Evolutionary conservation across 371 early-diverging fungal genomes (phyloP).

Genomic region (Mucor ambiguus): DNA sequence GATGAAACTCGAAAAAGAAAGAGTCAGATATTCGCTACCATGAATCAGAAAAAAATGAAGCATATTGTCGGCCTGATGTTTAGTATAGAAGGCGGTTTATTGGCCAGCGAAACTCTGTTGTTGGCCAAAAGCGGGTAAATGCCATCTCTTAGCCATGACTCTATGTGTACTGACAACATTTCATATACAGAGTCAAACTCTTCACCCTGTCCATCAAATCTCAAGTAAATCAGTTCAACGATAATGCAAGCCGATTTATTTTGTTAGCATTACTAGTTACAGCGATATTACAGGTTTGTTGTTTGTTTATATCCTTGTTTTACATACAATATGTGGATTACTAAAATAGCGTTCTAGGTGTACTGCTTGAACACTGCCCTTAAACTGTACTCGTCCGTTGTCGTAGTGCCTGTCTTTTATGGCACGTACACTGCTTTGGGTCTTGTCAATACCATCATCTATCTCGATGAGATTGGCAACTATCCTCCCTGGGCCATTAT

Average conservation of each 20-base stretch:
- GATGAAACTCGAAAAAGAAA: constrained; percentile 40
- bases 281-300: constrained; percentile 62
- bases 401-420: constrained; percentile 74
- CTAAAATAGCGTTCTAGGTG: constrained; percentile 38
- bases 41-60: constrained; percentile 50
- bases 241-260: constrained; percentile 61
- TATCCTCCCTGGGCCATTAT: constrained; percentile 65
- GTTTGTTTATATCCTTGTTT: neutral
- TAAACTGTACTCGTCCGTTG: constrained; percentile 65
- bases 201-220: constrained; percentile 59
- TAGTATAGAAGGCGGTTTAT: constrained; percentile 63
- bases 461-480: constrained; percentile 57
- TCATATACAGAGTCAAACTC: constrained; percentile 49
- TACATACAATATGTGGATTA: neutral
- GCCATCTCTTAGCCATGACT: neutral
- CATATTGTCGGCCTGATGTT: constrained; percentile 65
- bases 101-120: constrained; percentile 67
- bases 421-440: constrained; percentile 70
- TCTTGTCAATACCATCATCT: constrained; percentile 67
- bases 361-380: constrained; percentile 71
- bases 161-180: neutral
- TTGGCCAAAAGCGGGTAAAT: constrained; percentile 68
- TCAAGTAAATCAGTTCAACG: constrained; percentile 63
- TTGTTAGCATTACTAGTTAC: constrained; percentile 59
- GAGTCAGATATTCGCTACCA: constrained; percentile 38